phyloP scores from a whole-genome alignment of 1,284 basidiomycete genomes.

The Leccinum griseonigrum region DNA sequence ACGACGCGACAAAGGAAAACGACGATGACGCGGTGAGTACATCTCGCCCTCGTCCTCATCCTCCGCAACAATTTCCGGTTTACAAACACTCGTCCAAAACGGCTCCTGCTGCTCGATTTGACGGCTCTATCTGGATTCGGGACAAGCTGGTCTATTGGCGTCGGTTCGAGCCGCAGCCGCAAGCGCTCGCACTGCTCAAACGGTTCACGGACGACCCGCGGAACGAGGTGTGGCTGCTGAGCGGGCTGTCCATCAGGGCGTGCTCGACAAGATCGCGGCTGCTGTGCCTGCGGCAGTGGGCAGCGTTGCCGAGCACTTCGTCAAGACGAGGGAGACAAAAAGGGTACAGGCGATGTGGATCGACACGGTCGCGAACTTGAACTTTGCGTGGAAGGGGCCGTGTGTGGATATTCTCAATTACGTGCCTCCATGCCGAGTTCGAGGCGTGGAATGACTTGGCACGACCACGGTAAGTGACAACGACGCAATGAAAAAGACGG shows the following conservation, averaged over 20 bases:
- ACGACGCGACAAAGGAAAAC: too few relatives aligned
- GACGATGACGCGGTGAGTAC: too few relatives aligned
- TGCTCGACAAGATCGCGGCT: slow-evolving; percentile 61
- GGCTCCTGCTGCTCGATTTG: slow-evolving; percentile 79
- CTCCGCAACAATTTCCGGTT: background rate
- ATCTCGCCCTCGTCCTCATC: background rate
- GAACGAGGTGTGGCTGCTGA: slow-evolving; percentile 83
- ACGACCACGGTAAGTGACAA: too few relatives aligned
- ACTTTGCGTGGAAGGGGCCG: slow-evolving; percentile 75
- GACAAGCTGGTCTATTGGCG: slow-evolving; percentile 46
- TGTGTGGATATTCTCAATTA: slow-evolving; percentile 83
- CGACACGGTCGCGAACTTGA: slow-evolving; percentile 75
- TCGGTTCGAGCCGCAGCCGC: slow-evolving; percentile 49
- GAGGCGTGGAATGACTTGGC: background rate
- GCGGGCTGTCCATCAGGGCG: slow-evolving; percentile 65
- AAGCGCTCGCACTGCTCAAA: slow-evolving; percentile 57
- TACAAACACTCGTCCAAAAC: slow-evolving; percentile 60
- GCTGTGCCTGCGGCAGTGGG: slow-evolving; percentile 51
- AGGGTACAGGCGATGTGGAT: slow-evolving; percentile 56
- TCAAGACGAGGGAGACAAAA: slow-evolving; percentile 50
- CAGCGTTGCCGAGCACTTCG: slow-evolving; percentile 69
- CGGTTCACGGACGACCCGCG: slow-evolving; percentile 59
- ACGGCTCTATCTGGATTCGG: slow-evolving; percentile 70
- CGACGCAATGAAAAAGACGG: too few relatives aligned
- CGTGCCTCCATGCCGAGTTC: slow-evolving; percentile 42